A percentile compares a stretch with the other conserved stretches of the same genome.
These are phyloP conservation scores for Purshia tridentata DNA, from an alignment of 306 rosid species.

Conservation along the genomic window DNA sequence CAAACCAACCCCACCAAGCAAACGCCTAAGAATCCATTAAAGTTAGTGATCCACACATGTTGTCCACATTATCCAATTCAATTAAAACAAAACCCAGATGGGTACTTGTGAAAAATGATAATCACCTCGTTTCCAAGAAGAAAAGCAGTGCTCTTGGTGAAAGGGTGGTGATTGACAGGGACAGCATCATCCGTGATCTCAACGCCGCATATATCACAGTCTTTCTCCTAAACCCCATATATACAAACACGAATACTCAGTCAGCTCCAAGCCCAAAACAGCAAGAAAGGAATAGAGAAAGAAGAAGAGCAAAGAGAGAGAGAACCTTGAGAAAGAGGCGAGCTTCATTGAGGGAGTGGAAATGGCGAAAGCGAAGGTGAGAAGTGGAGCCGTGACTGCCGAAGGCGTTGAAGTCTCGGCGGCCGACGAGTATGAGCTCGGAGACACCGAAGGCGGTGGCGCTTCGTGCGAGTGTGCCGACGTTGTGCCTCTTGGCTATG, in stretches of 20 bases:
- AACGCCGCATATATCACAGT: slow-evolving; percentile 87
- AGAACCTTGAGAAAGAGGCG: slow-evolving; percentile 61
- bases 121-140: slow-evolving; percentile 88
- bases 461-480: slow-evolving; percentile 85
- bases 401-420: slow-evolving; percentile 83
- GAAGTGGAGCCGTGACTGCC: slow-evolving; percentile 92
- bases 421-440: slow-evolving; percentile 79
- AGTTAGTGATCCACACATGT: neutral
- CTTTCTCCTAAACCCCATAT: slow-evolving; percentile 47
- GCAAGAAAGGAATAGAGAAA: neutral
- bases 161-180: slow-evolving; percentile 83
- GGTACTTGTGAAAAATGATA: neutral
- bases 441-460: slow-evolving; percentile 92
- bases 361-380: slow-evolving; percentile 83
- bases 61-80: neutral
- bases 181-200: slow-evolving; percentile 75
- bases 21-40: slow-evolving; percentile 5
- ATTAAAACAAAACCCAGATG: neutral
- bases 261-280: neutral
- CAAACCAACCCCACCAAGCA: neutral
- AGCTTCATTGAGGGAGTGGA: slow-evolving; percentile 78
- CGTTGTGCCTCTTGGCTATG: slow-evolving; percentile 87
- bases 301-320: neutral
- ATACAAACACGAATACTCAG: neutral
- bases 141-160: slow-evolving; percentile 76